Evolutionary conservation across 352 stramenopile genomes (phyloP).

Genomic region (Plasmopara viticola): DNA sequence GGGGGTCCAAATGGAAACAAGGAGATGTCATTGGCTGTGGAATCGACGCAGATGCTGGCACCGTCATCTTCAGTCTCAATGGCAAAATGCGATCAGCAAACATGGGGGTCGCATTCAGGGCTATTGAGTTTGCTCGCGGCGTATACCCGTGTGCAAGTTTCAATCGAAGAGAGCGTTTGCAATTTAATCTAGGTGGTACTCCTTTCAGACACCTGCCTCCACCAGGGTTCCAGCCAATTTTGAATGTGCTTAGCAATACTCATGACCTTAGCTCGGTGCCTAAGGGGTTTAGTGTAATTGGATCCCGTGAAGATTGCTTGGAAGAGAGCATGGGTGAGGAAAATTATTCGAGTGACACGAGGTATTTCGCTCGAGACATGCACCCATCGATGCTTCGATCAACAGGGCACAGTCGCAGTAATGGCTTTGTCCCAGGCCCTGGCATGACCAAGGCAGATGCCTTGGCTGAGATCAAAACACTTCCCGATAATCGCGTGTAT

Average conservation of each 20-base stretch:
- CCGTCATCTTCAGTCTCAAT: conserved; percentile 90
- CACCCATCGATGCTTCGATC: conserved; percentile 67
- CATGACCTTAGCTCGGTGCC: conserved; percentile 41
- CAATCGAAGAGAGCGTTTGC: conserved; percentile 77
- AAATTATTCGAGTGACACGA: conserved; percentile 66
- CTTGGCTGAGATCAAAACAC: conserved; percentile 66
- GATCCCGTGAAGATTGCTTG: conserved; percentile 72
- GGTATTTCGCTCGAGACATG: conserved; percentile 74
- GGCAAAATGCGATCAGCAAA: conserved; percentile 82
- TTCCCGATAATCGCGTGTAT: conserved; percentile 74
- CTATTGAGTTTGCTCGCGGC: conserved; percentile 72
- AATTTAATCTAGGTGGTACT: conserved; percentile 83
- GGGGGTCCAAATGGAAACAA: conserved; percentile 87
- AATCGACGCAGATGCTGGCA: conserved; percentile 82
- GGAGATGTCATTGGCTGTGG: conserved; percentile 89
- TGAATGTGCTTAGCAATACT: conserved; percentile 53
- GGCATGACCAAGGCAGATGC: conserved; percentile 57
- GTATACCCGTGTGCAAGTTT: conserved; percentile 86
- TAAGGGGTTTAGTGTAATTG: conserved; percentile 71
- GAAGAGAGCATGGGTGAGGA: conserved; percentile 83
- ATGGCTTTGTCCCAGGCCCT: conserved; percentile 29
- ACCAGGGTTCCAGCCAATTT: conserved; percentile 71
- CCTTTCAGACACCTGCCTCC: conserved; percentile 73
- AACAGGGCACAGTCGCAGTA: conserved; percentile 40
- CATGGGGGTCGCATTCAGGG: conserved; percentile 82